Percentiles rank a stretch among this genome's conserved stretches.
These are phyloP conservation scores for Trifolium subterraneum DNA, from an alignment of 306 rosid species.

Conservation along the genomic window DNA sequence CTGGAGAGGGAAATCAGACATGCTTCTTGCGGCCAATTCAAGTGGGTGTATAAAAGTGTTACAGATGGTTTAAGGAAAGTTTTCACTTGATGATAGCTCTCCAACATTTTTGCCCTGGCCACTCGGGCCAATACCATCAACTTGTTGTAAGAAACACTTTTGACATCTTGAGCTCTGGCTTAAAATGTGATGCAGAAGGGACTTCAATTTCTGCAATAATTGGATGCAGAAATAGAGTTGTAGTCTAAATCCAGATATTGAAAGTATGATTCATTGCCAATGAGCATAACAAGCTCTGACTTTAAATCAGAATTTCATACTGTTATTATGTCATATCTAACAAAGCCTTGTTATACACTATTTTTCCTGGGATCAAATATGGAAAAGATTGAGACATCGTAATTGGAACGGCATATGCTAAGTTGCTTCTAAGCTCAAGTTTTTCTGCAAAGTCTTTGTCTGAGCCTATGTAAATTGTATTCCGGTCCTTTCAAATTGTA, in stretches of 20 bases:
- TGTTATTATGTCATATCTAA: slow-evolving; percentile 18
- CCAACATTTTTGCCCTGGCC: slow-evolving; percentile 30
- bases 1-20: slow-evolving; percentile 91
- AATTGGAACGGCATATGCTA: slow-evolving; percentile 12
- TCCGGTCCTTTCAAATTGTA: slow-evolving; percentile 40
- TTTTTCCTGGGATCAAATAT: slow-evolving; percentile 32
- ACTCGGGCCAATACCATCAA: slow-evolving; percentile 39
- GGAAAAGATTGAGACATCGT: slow-evolving; percentile 30
- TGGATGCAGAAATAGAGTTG: slow-evolving; percentile 38
- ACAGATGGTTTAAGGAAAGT: slow-evolving; percentile 63
- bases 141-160: slow-evolving; percentile 30
- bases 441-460: slow-evolving; percentile 29
- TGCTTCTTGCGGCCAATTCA: slow-evolving; percentile 90
- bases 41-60: slow-evolving; percentile 88
- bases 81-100: slow-evolving; percentile 35
- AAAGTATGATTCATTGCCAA: slow-evolving; percentile 38
- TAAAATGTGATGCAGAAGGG: slow-evolving; percentile 34
- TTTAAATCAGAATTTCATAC: slow-evolving; percentile 28
- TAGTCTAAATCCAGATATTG: slow-evolving; percentile 31
- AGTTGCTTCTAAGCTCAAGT: slow-evolving; percentile 38
- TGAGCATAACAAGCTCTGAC: slow-evolving; percentile 33
- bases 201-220: slow-evolving; percentile 18
- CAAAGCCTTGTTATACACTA: slow-evolving; percentile 35
- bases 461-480: slow-evolving; percentile 34
- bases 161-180: slow-evolving; percentile 37